A percentile compares a stretch with the other conserved stretches of the same genome.
phyloP scores from a whole-genome alignment of 2,329 filamentous ascomycete species.

The Aureobasidium uvarum region DNA sequence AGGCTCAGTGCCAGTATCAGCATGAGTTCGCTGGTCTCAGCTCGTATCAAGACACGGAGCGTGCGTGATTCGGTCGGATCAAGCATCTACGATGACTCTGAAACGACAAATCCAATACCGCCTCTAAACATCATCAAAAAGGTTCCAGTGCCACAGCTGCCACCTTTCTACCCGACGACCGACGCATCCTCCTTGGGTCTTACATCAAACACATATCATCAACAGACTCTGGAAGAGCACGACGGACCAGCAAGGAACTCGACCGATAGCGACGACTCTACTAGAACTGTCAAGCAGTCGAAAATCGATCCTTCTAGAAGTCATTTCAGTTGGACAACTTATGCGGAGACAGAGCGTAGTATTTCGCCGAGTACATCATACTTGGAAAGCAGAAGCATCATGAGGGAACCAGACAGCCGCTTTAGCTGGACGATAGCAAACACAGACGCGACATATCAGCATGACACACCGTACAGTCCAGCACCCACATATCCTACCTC shows the following conservation, averaged over 20 bases:
- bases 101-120: slow-evolving; percentile 6
- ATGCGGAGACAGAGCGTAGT: slow-evolving; percentile 32
- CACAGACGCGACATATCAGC: slow-evolving; percentile 43
- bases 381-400: slow-evolving; percentile 26
- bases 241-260: not conserved
- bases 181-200: not conserved
- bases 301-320: slow-evolving; percentile 27
- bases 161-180: not conserved
- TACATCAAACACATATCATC: not conserved
- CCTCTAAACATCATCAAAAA: slow-evolving; percentile 29
- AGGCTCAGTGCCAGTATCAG: slow-evolving; percentile 1
- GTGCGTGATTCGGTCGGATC: slow-evolving; percentile 12
- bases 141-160: not conserved
- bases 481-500: slow-evolving; percentile 37
- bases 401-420: slow-evolving; percentile 35
- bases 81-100: slow-evolving; percentile 10
- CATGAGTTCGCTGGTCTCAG: slow-evolving; percentile 2
- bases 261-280: slow-evolving; percentile 26
- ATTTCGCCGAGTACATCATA: slow-evolving; percentile 20
- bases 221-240: not conserved
- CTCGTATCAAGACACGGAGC: slow-evolving; percentile 1
- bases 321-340: slow-evolving; percentile 41
- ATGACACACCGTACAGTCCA: slow-evolving; percentile 44
- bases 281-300: not conserved
- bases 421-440: slow-evolving; percentile 47